A percentile compares a stretch with the other conserved stretches of the same genome.
Conservation (phyloP, 1,284 basidiomycete genomes). For the Ganoderma lingzhi region DNA sequence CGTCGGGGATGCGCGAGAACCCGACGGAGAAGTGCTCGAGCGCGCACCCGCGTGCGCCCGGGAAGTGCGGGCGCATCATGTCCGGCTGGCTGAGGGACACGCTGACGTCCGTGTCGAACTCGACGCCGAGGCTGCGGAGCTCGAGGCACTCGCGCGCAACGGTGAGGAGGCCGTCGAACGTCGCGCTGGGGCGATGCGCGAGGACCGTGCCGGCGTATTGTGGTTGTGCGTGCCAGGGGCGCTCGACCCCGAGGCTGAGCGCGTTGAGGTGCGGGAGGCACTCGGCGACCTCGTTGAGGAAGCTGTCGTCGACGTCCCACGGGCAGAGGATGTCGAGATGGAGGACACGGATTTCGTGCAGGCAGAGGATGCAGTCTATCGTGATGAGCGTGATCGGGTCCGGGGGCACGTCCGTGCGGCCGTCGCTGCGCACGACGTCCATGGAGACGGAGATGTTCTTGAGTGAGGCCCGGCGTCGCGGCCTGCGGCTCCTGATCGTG, state of each 20-base stretch:
- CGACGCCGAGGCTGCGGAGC: conserved; percentile 16
- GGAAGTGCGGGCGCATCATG: background rate
- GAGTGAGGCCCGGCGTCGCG: background rate
- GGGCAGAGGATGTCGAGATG: conserved; percentile 17
- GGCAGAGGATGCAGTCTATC: conserved; percentile 5
- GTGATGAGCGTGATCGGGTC: conserved; percentile 2
- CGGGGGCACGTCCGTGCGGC: background rate
- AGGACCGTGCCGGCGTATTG: background rate
- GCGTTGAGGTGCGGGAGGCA: conserved; percentile 6
- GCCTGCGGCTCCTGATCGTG: background rate
- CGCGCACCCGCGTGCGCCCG: background rate
- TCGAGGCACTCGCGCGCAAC: conserved; percentile 15
- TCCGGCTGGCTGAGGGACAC: background rate
- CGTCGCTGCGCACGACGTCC: conserved; percentile 3
- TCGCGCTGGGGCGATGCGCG: conserved; percentile 7
- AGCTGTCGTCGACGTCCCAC: conserved; percentile 14
- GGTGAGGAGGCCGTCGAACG: conserved; percentile 18
- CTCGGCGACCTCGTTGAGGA: background rate
- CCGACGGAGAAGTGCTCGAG: conserved; percentile 7
- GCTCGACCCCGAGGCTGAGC: conserved; percentile 15
- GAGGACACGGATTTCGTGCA: conserved; percentile 3
- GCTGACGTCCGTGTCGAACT: conserved; percentile 17
- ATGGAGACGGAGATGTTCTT: background rate
- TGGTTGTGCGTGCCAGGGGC: conserved; percentile 6
- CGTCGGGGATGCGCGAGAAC: conserved; percentile 2